Evolutionary conservation across 495 filamentous ascomycete genomes (phyloP), one percentile per base, ranked within the genome.

Genomic region (Corynascus novoguineensis): DNA sequence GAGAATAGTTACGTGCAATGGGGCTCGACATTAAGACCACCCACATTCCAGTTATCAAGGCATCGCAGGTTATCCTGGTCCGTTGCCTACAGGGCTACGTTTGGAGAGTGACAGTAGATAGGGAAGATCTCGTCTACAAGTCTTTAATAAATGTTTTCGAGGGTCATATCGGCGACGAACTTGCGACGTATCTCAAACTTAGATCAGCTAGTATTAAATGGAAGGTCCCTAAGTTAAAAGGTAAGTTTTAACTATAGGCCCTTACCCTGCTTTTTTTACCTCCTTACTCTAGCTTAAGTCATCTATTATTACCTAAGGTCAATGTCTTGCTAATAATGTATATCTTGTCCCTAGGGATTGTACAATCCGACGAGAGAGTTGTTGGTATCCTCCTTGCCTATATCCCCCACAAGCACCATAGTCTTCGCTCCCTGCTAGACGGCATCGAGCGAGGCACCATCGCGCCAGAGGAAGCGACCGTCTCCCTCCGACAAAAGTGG

Each of bases 361-460:
- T 51, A 5, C 1, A 15, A 11, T 51, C 48, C 34, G 19, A 51
- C 11, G 8, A 8, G 14, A 34, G 48, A 27, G 48, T 51, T 4
- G 17, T 51, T 22, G 48, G 48, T 5, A 38, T 51, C 21, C 48
- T 51, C 11, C 32, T 51, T 7, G 21, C 19, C 19, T 17, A 51
- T 8, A 38, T 51, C 11, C 48, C 48, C 1, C 48, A 51, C 48
- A 17, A 51, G 10, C 32, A 51, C 22, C 48, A 27, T 14, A 51
- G 32, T 27, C 32, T 51, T 1, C 21, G 32, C 31, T 5, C 21
- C 17, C 32, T 51, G 7, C 19, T 51, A 34, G 31, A 19, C 5
- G 22, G 32, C 14, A 21, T 38, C 34, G 19, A 38, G 6, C 15
- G 10, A 10, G 48, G 32, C 12, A 27, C 48, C 11, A 28, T 51